Evolutionary conservation across 2,329 filamentous ascomycete genomes (phyloP).

Genomic region (Sporothrix pallida): DNA sequence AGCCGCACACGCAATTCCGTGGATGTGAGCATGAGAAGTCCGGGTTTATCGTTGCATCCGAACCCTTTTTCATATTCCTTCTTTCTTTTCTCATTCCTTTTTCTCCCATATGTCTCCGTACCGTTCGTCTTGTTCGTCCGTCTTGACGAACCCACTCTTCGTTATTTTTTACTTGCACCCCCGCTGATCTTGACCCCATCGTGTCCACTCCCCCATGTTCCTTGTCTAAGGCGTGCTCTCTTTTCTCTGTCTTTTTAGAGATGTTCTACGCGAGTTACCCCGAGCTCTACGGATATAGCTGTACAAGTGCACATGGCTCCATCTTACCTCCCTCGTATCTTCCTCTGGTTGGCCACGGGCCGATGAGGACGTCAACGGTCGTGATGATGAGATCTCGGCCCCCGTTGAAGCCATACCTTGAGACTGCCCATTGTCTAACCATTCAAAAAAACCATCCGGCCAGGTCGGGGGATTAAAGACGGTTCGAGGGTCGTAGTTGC

Average conservation of each 20-base stretch:
- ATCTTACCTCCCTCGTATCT: background rate
- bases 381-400: constrained; percentile 26
- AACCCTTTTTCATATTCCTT: background rate
- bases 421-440: no score
- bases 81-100: background rate
- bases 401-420: constrained; percentile 10
- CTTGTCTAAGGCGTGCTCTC: constrained; percentile 16
- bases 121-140: background rate
- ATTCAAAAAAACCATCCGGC: no score
- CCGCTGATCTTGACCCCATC: constrained; percentile 4
- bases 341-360: constrained; percentile 21
- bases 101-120: background rate
- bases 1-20: background rate
- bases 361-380: constrained; percentile 12
- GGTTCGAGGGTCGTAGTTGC: no score
- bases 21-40: background rate
- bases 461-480: no score
- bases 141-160: background rate
- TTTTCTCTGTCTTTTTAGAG: background rate
- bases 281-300: background rate
- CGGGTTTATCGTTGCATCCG: no score
- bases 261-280: constrained; percentile 13
- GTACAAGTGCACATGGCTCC: background rate
- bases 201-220: background rate
- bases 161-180: background rate